Conservation (phyloP, 208 protist species). For the Balamuthia mandrillaris region DNA sequence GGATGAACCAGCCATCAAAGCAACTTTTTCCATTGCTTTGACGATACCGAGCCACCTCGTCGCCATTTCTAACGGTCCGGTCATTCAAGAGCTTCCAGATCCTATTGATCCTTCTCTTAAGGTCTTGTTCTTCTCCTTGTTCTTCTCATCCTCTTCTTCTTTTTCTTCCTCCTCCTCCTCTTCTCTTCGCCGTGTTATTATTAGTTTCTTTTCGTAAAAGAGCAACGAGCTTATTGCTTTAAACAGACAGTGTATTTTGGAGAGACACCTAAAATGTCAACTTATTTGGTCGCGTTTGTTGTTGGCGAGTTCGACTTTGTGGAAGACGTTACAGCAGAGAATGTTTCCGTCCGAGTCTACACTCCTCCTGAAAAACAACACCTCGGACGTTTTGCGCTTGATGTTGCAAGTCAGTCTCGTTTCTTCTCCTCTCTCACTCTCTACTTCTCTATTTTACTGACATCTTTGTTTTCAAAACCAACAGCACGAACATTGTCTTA, state of each 20-base stretch:
- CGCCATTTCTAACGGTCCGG: slow-evolving; percentile 54
- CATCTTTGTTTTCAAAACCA: background rate
- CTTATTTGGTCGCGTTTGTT: slow-evolving; percentile 85
- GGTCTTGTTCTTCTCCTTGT: too few species aligned
- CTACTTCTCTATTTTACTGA: background rate
- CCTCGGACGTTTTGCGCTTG: slow-evolving; percentile 78
- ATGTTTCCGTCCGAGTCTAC: slow-evolving; percentile 67
- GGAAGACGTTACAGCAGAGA: slow-evolving; percentile 58
- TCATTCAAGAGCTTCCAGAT: too few species aligned
- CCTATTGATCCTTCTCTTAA: slow-evolving; percentile 22
- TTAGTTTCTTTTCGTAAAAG: background rate
- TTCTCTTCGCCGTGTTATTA: slow-evolving; percentile 13
- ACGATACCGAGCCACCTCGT: slow-evolving; percentile 70
- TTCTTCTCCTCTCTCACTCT: background rate
- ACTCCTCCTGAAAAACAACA: slow-evolving; percentile 61
- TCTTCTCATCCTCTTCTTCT: too few species aligned
- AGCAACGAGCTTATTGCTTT: slow-evolving; percentile 56
- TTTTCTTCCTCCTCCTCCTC: slow-evolving; percentile 33
- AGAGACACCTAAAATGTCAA: slow-evolving; percentile 77
- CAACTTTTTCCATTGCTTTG: slow-evolving; percentile 86
- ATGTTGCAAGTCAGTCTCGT: slow-evolving; percentile 64
- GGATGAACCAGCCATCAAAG: slow-evolving; percentile 90
- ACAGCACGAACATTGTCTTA: slow-evolving; percentile 12
- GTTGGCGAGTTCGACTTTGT: slow-evolving; percentile 87
- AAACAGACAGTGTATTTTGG: slow-evolving; percentile 46